A percentile compares a stretch with the other conserved stretches of the same genome.
These are phyloP conservation scores for Biscogniauxia sp. DNA, from an alignment of 2,329 filamentous ascomycete species.

Conservation along the genomic window DNA sequence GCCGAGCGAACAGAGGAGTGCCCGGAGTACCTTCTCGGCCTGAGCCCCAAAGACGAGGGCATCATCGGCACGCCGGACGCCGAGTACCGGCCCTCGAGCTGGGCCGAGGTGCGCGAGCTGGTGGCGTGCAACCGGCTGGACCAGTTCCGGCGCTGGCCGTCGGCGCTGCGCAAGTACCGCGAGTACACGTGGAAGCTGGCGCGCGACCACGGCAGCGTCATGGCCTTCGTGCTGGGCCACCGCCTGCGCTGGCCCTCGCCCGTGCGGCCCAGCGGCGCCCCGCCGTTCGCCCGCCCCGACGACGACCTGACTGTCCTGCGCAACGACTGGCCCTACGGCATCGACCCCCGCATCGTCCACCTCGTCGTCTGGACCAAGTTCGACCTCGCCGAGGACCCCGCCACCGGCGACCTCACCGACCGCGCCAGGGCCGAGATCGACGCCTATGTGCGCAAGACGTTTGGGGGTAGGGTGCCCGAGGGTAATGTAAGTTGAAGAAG, in stretches of 20 bases:
- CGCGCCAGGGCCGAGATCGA: constrained; percentile 64
- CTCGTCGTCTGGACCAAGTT: constrained; percentile 95
- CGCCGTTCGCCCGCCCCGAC: constrained; percentile 43
- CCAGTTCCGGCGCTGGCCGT: constrained; percentile 73
- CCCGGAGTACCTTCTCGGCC: constrained; percentile 65
- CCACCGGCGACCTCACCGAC: constrained; percentile 65
- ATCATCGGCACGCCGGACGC: constrained; percentile 71
- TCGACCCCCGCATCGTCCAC: constrained; percentile 76
- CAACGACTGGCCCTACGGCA: constrained; percentile 94
- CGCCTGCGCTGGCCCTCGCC: constrained; percentile 66
- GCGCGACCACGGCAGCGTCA: constrained; percentile 69
- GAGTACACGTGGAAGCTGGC: constrained; percentile 64
- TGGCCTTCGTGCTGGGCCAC: constrained; percentile 70
- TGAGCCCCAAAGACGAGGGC: constrained; percentile 64
- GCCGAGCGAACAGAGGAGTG: constrained; percentile 63
- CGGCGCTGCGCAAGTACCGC: constrained; percentile 74
- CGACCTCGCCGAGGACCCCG: constrained; percentile 64
- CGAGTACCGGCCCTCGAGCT: constrained; percentile 61
- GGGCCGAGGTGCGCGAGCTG: constrained; percentile 66
- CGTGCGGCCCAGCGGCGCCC: constrained; percentile 32
- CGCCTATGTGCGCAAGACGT: constrained; percentile 65
- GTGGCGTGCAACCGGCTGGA: constrained; percentile 67
- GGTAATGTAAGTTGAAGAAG: constrained; percentile 48
- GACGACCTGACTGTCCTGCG: constrained; percentile 70
- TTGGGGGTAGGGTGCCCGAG: constrained; percentile 51